Conservation (phyloP, 169 alveolate species). For the Plasmodium reichenowi region DNA sequence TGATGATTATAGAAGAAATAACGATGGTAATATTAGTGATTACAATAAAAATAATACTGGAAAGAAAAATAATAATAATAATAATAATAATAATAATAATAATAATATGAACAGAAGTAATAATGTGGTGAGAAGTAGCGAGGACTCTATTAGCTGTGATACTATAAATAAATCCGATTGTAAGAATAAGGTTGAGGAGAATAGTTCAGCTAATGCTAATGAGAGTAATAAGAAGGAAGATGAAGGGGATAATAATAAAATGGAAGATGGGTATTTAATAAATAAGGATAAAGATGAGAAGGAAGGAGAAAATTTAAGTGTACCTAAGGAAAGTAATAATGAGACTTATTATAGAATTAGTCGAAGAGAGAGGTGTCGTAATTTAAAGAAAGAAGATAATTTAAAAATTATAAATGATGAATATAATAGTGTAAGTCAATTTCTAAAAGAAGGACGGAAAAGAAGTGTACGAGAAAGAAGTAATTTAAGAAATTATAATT, state of each 20-base stretch:
- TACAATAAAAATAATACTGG: not conserved
- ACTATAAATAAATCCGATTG: not conserved
- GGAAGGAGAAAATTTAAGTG: no score
- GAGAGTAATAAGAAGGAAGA: not conserved
- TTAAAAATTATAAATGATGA: no score
- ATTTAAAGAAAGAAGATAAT: no score
- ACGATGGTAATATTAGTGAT: not conserved
- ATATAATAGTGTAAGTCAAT: not conserved
- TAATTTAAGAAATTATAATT: not conserved
- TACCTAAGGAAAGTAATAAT: no score
- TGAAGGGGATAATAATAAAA: not conserved
- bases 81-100: not conserved
- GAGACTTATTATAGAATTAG: no score
- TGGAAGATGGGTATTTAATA: not conserved
- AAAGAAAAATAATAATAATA: not conserved
- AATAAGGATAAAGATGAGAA: no score
- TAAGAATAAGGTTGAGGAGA: not conserved
- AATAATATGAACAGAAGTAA: not conserved
- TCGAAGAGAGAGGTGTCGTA: no score
- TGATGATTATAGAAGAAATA: not conserved
- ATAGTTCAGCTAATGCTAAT: not conserved
- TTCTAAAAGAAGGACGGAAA: not conserved
- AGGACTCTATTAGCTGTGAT: not conserved
- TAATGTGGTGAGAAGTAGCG: not conserved
- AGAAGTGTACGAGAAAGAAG: not conserved